phyloP scores from a whole-genome alignment of 768 basidiomycete genomes.

The Calvatia gigantea region DNA sequence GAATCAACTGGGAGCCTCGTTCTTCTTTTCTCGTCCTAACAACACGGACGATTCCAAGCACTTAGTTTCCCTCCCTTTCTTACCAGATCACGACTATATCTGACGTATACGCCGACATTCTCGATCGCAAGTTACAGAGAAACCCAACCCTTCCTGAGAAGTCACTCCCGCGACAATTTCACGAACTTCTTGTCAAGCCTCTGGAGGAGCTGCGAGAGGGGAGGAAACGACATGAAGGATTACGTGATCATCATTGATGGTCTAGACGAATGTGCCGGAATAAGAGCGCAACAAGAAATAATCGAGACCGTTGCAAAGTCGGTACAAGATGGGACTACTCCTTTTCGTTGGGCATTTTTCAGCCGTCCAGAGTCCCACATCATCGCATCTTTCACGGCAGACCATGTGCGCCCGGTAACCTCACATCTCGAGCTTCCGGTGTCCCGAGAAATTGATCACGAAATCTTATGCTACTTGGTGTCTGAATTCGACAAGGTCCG shows the following conservation, averaged over 20 bases:
- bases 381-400: not conserved
- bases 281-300: not conserved
- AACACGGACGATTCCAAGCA: not conserved
- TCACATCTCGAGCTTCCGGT: not conserved
- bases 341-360: constrained; percentile 3
- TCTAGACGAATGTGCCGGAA: constrained; percentile 10
- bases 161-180: not conserved
- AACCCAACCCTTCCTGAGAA: not conserved
- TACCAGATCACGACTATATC: not conserved
- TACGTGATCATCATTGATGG: constrained; percentile 10
- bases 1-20: not conserved
- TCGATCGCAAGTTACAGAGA: not conserved
- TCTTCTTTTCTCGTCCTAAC: not conserved
- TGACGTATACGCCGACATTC: not conserved
- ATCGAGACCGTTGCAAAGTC: not conserved
- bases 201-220: not conserved
- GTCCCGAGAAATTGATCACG: constrained; percentile 1
- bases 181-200: not conserved
- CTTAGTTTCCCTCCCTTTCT: not conserved
- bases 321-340: not conserved
- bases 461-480: constrained; percentile 1
- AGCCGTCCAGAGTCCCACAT: constrained; percentile 14
- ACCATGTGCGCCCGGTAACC: not conserved
- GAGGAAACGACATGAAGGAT: not conserved
- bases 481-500: not conserved